Conservation (phyloP, 768 basidiomycete genomes). For the Psilocybe azurescens region DNA sequence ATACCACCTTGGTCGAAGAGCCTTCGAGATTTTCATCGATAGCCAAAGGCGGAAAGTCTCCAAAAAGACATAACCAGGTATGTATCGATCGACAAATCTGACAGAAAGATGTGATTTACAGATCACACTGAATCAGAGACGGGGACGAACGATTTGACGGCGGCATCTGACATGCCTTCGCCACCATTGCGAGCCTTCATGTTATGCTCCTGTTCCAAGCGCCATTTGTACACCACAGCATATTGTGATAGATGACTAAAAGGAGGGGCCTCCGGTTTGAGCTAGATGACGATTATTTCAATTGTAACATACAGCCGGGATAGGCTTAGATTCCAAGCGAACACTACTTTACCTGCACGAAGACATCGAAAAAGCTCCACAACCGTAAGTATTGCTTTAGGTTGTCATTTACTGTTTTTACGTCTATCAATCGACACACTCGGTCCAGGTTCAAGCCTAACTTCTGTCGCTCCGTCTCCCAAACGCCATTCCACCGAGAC, state of each 20-base stretch:
- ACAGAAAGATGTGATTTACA: constrained; percentile 1
- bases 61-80: constrained; percentile 94
- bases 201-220: constrained; percentile 85
- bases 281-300: constrained; percentile 23
- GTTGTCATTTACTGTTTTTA: constrained; percentile 66
- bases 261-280: constrained; percentile 33
- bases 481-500: constrained; percentile 53
- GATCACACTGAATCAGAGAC: constrained; percentile 8
- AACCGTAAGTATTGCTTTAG: constrained; percentile 65
- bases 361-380: constrained; percentile 75
- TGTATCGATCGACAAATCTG: constrained; percentile 92
- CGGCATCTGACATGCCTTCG: constrained; percentile 84
- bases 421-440: constrained; percentile 52
- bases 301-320: background rate
- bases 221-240: constrained; percentile 82
- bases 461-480: constrained; percentile 42
- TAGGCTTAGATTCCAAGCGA: background rate
- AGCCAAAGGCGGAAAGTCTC: constrained; percentile 40
- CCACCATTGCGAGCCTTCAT: constrained; percentile 91
- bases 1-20: constrained; percentile 39
- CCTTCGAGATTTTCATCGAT: background rate
- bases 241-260: constrained; percentile 36
- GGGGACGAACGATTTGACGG: constrained; percentile 65
- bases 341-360: constrained; percentile 66
- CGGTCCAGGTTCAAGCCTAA: constrained; percentile 41